Percentiles rank a stretch among this genome's conserved stretches.
phyloP scores from a whole-genome alignment of 2,329 filamentous ascomycete species.

The Aspergillus transmontanensis region DNA sequence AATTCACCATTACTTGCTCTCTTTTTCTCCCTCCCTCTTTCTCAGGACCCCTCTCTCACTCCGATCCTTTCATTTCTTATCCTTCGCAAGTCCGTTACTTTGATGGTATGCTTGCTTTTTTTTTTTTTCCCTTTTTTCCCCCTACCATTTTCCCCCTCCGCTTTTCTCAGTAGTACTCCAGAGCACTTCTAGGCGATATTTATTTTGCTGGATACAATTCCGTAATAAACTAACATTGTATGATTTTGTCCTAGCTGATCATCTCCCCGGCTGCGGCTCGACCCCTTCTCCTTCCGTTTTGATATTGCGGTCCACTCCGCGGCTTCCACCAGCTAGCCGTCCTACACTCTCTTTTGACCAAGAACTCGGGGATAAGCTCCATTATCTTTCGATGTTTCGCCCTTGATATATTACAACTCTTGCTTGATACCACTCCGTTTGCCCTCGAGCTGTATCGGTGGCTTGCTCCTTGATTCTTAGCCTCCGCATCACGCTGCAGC shows the following conservation, averaged over 20 bases:
- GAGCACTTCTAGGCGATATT: not conserved
- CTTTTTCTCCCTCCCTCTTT: not conserved
- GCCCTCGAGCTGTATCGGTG: slow-evolving; percentile 4
- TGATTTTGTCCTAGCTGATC: slow-evolving; percentile 8
- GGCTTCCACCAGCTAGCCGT: not conserved
- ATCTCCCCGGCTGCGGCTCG: not conserved
- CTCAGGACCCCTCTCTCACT: not conserved
- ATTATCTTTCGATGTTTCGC: not conserved
- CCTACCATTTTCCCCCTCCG: slow-evolving; percentile 11
- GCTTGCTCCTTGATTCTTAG: slow-evolving; percentile 7
- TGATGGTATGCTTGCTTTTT: not conserved
- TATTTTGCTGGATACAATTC: not conserved
- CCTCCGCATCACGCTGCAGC: slow-evolving; percentile 17
- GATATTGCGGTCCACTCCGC: slow-evolving; percentile 1
- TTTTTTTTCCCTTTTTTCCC: not conserved
- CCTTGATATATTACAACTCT: not conserved
- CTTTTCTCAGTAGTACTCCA: slow-evolving; percentile 18
- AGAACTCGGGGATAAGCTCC: not conserved
- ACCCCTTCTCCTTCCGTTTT: slow-evolving; percentile 17
- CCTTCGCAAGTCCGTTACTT: not conserved
- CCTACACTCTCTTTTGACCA: slow-evolving; percentile 1
- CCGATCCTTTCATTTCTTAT: not conserved
- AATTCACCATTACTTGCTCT: not conserved
- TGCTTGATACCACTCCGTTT: slow-evolving; percentile 1
- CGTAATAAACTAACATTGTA: not conserved